Base-by-base conservation (phyloP, 352 stramenopile species). In the Pythium periplocum region DNA sequence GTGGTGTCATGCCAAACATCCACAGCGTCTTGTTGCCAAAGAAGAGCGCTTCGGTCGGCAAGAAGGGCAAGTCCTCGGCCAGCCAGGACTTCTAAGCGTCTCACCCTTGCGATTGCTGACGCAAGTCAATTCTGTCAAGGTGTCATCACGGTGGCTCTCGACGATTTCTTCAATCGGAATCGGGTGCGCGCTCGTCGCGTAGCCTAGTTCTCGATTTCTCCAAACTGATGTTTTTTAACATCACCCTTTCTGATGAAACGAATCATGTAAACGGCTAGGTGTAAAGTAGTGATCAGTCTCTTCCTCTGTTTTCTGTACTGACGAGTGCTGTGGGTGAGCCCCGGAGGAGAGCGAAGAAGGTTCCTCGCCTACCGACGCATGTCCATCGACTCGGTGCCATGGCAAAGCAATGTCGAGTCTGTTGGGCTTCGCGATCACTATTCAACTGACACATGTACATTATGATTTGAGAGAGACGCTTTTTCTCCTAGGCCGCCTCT, bases 191-290 rank as follows among this genome's bases (percentile, higher is more conserved):
- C 17, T 48, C 8, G 44, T 34, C 10, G 7, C 8, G 8, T 48
- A n/a, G n/a, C n/a, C 7, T 48, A 9, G 8, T 52, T 45, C 35
- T 59, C 36, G 9, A 36, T 34, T 42, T 47, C 30, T 53, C 36
- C 46, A 32, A 45, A 38, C 57, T 64, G 57, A 64, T 64, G 57
- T 64, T 64, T 64, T 64, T 64, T 43, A 64, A 64, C 57, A 64
- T 64, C 57, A 64, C 57, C 57, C 57, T 47, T 37, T 55, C 47
- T 38, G 30, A 57, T 11, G 48, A 51, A 58, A 45, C 6, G 17
- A 42, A 42, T 12, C 38, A 42, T 46, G 12, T 11, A 17, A 3
- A 37, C n/a, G 4, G 35, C 33, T 55, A 62, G 48, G 56, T 42
- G 31, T 57, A 8, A 26, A 48, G 8, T 8, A 11, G 7, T 8